Evolutionary conservation across 2,329 filamentous ascomycete species (phyloP).

Genomic region (Talaromyces sp.): DNA sequence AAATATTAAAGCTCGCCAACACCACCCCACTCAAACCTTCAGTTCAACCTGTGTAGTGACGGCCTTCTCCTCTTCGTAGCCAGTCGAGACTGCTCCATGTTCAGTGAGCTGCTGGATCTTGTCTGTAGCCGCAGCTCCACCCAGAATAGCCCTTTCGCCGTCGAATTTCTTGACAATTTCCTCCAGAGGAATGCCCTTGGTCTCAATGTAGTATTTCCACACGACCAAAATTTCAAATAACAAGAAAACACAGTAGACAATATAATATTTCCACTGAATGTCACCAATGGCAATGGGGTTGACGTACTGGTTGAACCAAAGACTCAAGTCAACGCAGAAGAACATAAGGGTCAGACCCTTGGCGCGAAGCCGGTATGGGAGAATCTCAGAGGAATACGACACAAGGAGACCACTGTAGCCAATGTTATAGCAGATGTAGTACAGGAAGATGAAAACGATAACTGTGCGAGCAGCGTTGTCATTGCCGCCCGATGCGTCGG

Average conservation of each 20-base stretch:
- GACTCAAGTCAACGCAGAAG: constrained; percentile 33
- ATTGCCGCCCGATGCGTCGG: not conserved
- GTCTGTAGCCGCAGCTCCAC: constrained; percentile 15
- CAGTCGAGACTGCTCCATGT: not conserved
- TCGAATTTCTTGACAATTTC: constrained; percentile 41
- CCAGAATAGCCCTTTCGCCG: constrained; percentile 20
- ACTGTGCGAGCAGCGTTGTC: constrained; percentile 4
- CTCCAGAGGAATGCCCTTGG: constrained; percentile 35
- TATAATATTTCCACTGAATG: constrained; percentile 43
- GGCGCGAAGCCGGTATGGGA: constrained; percentile 53
- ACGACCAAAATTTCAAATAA: constrained; percentile 34
- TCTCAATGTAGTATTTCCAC: constrained; percentile 38
- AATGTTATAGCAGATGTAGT: constrained; percentile 16
- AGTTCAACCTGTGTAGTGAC: constrained; percentile 14
- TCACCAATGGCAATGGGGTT: constrained; percentile 35
- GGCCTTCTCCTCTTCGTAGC: constrained; percentile 13
- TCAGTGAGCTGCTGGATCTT: constrained; percentile 12
- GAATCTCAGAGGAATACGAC: constrained; percentile 51
- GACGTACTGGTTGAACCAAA: constrained; percentile 43
- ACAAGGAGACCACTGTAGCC: constrained; percentile 33
- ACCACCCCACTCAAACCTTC: not conserved
- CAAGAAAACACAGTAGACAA: constrained; percentile 42
- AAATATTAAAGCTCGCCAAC: not conserved
- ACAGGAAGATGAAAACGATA: constrained; percentile 17
- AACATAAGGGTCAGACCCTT: constrained; percentile 49